Evolutionary conservation across 495 filamentous ascomycete species (phyloP).

Genomic region (Xylaria flabelliformis): DNA sequence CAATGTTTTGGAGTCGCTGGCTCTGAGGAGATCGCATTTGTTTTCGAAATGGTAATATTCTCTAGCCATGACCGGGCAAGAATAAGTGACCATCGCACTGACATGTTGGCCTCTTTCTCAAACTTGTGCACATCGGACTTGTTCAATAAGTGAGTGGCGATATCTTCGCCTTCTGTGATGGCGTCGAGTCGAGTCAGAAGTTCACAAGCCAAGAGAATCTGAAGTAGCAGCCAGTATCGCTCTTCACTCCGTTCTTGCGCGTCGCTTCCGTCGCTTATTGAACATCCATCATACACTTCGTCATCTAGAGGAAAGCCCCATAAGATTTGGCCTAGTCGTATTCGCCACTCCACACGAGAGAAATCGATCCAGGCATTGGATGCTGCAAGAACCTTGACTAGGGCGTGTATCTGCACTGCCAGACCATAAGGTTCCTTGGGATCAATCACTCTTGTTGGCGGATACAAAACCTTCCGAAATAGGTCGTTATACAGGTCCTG

Average conservation of each 20-base stretch:
- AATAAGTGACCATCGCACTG: constrained; percentile 81
- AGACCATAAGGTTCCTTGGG: constrained; percentile 64
- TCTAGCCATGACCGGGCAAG: constrained; percentile 78
- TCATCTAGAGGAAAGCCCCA: constrained; percentile 69
- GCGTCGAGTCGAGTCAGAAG: constrained; percentile 77
- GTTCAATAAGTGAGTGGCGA: constrained; percentile 55
- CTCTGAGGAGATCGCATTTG: constrained; percentile 39
- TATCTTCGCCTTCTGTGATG: constrained; percentile 65
- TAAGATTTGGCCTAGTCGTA: constrained; percentile 78
- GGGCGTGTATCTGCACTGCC: constrained; percentile 62
- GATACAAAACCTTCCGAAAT: constrained; percentile 64
- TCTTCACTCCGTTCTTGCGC: constrained; percentile 55
- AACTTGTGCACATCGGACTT: constrained; percentile 67
- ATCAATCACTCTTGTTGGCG: constrained; percentile 63
- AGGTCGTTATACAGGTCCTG: constrained; percentile 65
- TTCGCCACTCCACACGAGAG: constrained; percentile 78
- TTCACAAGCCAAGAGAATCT: constrained; percentile 79
- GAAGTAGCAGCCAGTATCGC: constrained; percentile 79
- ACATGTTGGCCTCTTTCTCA: constrained; percentile 66
- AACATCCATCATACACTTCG: constrained; percentile 55
- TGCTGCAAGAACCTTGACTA: constrained; percentile 61
- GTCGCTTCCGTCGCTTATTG: constrained; percentile 46
- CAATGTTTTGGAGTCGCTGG: constrained; percentile 52
- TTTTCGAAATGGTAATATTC: constrained; percentile 64
- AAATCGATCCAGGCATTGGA: constrained; percentile 78